Evolutionary conservation across 1,284 basidiomycete genomes (phyloP).

Genomic region (Cutaneotrichosporon spelunceum): DNA sequence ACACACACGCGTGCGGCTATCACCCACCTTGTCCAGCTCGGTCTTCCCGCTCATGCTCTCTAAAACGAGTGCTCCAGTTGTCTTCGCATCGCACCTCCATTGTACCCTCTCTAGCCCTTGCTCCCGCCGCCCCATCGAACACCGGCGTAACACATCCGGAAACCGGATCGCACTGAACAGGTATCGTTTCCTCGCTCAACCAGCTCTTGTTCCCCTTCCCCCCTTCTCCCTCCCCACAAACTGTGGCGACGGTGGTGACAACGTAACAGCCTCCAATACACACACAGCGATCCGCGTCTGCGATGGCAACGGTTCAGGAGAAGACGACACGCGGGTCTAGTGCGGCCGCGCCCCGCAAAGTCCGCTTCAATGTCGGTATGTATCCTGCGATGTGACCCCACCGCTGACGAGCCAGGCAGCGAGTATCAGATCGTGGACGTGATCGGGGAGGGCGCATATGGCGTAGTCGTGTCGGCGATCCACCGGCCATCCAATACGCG

Average conservation of each 20-base stretch:
- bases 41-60: no score
- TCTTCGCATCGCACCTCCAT: not conserved
- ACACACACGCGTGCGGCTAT: not conserved
- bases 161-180: not conserved
- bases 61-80: not conserved
- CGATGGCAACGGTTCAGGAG: conserved; percentile 27
- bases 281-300: not conserved
- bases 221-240: no score
- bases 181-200: not conserved
- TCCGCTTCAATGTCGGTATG: conserved; percentile 87
- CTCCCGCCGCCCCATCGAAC: not conserved
- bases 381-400: conserved; percentile 14
- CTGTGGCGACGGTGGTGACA: not conserved
- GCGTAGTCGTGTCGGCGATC: conserved; percentile 77
- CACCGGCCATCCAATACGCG: conserved; percentile 74
- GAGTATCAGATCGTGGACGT: conserved; percentile 87
- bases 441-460: conserved; percentile 74
- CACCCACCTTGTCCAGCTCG: not conserved
- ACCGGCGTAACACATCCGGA: not conserved
- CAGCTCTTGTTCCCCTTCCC: not conserved
- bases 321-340: conserved; percentile 41
- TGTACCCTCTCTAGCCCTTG: not conserved
- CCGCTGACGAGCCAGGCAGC: conserved; percentile 39
- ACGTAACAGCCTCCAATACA: not conserved
- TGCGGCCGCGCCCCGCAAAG: conserved; percentile 69